Conservation (phyloP, 1,139 yeast species). For the Suhomyces wounanorum region DNA sequence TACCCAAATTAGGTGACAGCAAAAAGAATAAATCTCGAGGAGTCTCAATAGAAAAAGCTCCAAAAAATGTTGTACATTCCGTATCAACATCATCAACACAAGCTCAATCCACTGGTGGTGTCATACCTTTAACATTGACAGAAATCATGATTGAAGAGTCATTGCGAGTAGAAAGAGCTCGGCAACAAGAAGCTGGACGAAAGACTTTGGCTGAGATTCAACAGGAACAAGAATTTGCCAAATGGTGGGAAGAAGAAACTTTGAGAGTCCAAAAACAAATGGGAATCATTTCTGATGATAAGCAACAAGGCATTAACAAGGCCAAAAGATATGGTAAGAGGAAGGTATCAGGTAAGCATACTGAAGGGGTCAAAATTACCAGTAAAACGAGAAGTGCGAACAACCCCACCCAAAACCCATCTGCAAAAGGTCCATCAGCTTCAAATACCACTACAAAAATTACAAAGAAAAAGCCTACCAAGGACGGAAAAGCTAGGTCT, state of each 20-base stretch:
- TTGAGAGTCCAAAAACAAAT: constrained; percentile 55
- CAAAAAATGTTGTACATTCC: background rate
- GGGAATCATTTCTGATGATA: constrained; percentile 16
- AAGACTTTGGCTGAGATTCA: constrained; percentile 67
- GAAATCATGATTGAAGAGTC: constrained; percentile 53
- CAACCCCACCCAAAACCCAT: background rate
- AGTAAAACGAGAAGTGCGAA: background rate
- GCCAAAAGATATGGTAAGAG: constrained; percentile 1
- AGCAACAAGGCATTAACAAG: background rate
- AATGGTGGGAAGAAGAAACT: constrained; percentile 82
- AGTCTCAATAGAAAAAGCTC: background rate
- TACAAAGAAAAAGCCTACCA: background rate
- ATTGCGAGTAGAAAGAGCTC: constrained; percentile 39
- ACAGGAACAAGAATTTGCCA: constrained; percentile 76
- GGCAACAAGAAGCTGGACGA: constrained; percentile 29
- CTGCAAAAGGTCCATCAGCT: background rate
- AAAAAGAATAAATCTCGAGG: background rate
- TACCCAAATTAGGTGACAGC: constrained; percentile 13
- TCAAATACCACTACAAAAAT: background rate
- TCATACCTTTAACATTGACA: constrained; percentile 30
- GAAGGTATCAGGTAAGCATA: constrained; percentile 1
- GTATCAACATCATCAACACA: background rate
- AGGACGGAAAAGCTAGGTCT: background rate
- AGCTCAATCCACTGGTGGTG: background rate
- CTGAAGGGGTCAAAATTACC: background rate